A percentile compares a stretch with the other conserved stretches of the same genome.
Conservation (phyloP, 2,329 filamentous ascomycete species). For the Bisporella sp. region DNA sequence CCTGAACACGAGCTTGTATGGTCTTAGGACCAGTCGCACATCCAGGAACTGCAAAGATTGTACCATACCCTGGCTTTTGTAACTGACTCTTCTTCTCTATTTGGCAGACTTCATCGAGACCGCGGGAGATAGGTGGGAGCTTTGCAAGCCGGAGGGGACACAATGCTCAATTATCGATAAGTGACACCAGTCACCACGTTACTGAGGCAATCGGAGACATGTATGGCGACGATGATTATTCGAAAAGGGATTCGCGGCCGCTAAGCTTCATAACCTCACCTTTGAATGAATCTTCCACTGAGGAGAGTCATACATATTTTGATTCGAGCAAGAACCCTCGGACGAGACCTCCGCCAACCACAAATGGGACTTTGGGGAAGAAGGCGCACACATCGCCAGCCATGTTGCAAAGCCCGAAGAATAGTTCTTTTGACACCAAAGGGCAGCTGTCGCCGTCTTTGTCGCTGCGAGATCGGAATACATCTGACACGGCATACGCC, state of each 20-base stretch:
- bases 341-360: conserved; percentile 17
- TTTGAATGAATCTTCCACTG: conserved; percentile 34
- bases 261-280: conserved; percentile 48
- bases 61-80: neutral
- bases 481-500: conserved; percentile 46
- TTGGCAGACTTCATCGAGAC: conserved; percentile 28
- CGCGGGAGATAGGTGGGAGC: conserved; percentile 28
- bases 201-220: conserved; percentile 70
- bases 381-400: conserved; percentile 25
- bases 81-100: conserved; percentile 16
- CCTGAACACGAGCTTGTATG: neutral
- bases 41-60: too few relatives aligned
- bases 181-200: conserved; percentile 67
- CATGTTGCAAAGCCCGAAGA: conserved; percentile 24
- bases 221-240: conserved; percentile 55
- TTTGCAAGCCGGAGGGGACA: conserved; percentile 28
- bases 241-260: conserved; percentile 46
- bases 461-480: conserved; percentile 28
- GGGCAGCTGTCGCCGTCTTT: conserved; percentile 32
- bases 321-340: conserved; percentile 14
- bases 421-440: conserved; percentile 23
- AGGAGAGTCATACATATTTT: conserved; percentile 19
- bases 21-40: too few relatives aligned
- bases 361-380: conserved; percentile 20
- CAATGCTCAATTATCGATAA: conserved; percentile 37